Evolutionary conservation across 306 rosid genomes (phyloP).

Genomic region (Lathyrus aphaca): DNA sequence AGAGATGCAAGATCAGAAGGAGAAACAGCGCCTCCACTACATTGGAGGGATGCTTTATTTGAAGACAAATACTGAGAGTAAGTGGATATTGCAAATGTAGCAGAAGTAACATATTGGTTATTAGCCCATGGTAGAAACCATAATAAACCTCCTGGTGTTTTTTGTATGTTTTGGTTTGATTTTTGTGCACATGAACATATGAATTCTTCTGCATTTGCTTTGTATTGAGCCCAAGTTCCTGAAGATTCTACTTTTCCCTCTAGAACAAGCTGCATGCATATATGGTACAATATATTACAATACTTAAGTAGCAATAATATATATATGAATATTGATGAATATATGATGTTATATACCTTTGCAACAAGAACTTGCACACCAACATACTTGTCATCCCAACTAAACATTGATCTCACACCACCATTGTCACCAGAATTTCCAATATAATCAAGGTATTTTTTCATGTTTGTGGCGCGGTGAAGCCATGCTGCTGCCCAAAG

Average conservation of each 20-base stretch:
- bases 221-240: constrained; percentile 51
- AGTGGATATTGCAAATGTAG: constrained; percentile 47
- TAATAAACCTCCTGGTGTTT: constrained; percentile 53
- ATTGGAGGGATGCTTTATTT: constrained; percentile 29
- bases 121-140: constrained; percentile 60
- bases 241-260: constrained; percentile 42
- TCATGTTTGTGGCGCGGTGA: constrained; percentile 46
- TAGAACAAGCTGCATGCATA: constrained; percentile 52
- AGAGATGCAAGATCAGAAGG: constrained; percentile 47
- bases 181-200: constrained; percentile 60
- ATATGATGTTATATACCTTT: constrained; percentile 47
- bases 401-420: constrained; percentile 51
- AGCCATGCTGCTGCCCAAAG: constrained; percentile 81
- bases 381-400: constrained; percentile 69
- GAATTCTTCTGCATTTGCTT: constrained; percentile 56
- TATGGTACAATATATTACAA: neutral
- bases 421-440: constrained; percentile 30
- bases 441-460: constrained; percentile 46
- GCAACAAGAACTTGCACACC: constrained; percentile 59
- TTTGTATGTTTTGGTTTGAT: constrained; percentile 41
- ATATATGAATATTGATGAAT: neutral
- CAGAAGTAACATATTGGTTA: constrained; percentile 56
- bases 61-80: constrained; percentile 53
- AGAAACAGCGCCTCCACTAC: constrained; percentile 33
- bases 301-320: neutral